Evolutionary conservation across 129 eudicot genomes (phyloP), one percentile per base, ranked within the genome.

Genomic region (Arctium minus): DNA sequence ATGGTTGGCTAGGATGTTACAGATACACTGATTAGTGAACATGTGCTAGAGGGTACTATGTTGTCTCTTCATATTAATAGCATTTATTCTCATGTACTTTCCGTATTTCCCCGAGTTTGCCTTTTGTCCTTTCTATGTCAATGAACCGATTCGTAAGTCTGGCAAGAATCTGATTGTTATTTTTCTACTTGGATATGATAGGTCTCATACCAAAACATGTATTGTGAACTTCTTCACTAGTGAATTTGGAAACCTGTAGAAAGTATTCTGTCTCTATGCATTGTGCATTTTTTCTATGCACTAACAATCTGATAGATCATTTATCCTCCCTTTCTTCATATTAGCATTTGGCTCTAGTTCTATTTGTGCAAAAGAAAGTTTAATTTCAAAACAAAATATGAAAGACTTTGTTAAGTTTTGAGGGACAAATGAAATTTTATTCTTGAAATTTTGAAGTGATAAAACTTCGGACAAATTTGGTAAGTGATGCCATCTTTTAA

Each of bases 71-170:
- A 18, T 60, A 22, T 29, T 67, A 36, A 56, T 9, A 35, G 50
- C 65, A 18, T 37, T 37, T 18, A 38, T 18, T 18, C 71, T 67
- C 71, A 2, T 29, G 29, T n/a, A 60, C 71, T 67, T 67, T 67
- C 71, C 32, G 33, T 67, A 48, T 30, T 76, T 67, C 69, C 60
- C 65, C 42, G 36, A 18, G 60, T 13, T 46, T 27, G 37, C 72
- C n/a, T 62, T 72, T 56, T 29, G 65, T 81, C 74, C 35, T 81
- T 60, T 73, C 10, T 81, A 39, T 39, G 44, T 6, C 72, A 50
- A 15, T 72, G 2, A 73, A 73, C 39, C 22, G 32, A 72, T 81
- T 56, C 73, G 37, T 4, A 60, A 72, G 30, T 2, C 37, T 22
- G 40, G 6, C n/a, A 4, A 44, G 3, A 32, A 53, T 35, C 42